These are phyloP conservation scores for Coemansia sp. DNA, from an alignment of 192 early-diverging fungal genomes.

Conservation along the genomic window DNA sequence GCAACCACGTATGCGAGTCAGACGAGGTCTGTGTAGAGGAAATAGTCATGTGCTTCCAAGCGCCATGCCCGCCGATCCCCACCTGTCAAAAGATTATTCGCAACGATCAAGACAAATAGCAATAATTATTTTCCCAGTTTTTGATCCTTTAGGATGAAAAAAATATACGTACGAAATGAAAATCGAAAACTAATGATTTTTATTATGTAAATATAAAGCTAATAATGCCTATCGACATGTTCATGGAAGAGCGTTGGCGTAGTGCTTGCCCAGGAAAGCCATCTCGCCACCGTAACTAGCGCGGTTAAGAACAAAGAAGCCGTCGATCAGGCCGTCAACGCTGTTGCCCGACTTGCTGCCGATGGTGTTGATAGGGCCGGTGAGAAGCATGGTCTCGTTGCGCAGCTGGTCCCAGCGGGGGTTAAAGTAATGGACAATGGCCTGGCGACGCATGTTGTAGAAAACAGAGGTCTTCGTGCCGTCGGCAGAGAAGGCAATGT, in stretches of 20 bases:
- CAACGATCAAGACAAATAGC: neutral
- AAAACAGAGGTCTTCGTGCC: conserved; percentile 33
- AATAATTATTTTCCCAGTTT: neutral
- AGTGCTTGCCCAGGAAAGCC: conserved; percentile 44
- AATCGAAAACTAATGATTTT: neutral
- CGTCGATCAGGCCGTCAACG: conserved; percentile 33
- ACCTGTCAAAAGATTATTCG: conserved; percentile 10
- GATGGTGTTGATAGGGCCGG: conserved; percentile 31
- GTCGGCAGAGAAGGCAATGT: conserved; percentile 41
- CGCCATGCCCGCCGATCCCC: conserved; percentile 34
- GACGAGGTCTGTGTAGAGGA: conserved; percentile 24
- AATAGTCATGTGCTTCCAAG: conserved; percentile 22
- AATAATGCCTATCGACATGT: neutral
- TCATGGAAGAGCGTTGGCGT: conserved; percentile 38
- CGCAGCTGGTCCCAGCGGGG: conserved; percentile 36
- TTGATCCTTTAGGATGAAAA: too few relatives aligned
- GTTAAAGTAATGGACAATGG: conserved; percentile 41
- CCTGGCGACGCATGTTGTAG: conserved; percentile 32
- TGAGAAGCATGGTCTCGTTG: conserved; percentile 38
- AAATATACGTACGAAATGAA: neutral
- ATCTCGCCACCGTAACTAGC: conserved; percentile 33
- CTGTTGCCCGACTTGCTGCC: conserved; percentile 39
- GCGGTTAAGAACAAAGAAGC: conserved; percentile 40
- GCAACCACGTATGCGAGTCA: conserved; percentile 4
- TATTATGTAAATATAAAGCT: neutral